Base-by-base conservation (phyloP, 495 filamentous ascomycete species). In the Aspergillus diversus region DNA sequence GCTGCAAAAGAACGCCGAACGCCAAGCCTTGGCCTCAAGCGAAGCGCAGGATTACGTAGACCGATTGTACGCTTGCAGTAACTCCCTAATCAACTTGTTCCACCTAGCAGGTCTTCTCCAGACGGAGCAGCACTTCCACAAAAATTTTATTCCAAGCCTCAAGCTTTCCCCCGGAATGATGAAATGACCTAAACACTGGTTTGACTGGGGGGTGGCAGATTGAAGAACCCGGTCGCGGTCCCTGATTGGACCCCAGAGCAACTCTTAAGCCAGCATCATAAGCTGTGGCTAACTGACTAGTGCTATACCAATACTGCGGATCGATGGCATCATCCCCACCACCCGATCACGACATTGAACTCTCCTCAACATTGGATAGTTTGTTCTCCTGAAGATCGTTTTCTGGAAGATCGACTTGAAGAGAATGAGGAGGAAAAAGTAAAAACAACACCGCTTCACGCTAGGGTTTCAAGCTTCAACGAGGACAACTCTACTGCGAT, bases 251-350 rank as follows among this genome's bases (percentile, higher is more conserved):
- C 21, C 21, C 21, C 21, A 27, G 21, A 27, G 21, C 21, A 27
- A 27, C 1, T 2, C 2, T 2, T 27, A 27, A 27, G 21, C 21
- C 21, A 27, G 21, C 21, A 27, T 27, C 21, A 27, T 27, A 27
- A 27, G 21, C 21, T 27, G 21, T 27, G 21, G 21, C 21, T 27
- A 27, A 27, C 21, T 27, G 21, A 43, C 39, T 43, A 43, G 39
- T 43, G 39, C 39, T 43, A 43, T 11, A 33, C 63, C 63, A 64
- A 59, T 61, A 15, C 57, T 49, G 59, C 60, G 68, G 68, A 53
- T 59, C 65, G 63, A 70, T 70, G 63, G 68, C 68, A 66, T 61
- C 68, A 70, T 67, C 60, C 43, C 48, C 57, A 46, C 59, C 33
- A 16, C 16, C 32, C 12, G 33, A 59, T 50, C 55, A 49, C 56